These are phyloP conservation scores for Eucalyptus rudis DNA, from an alignment of 345 rosid species.

Conservation along the genomic window DNA sequence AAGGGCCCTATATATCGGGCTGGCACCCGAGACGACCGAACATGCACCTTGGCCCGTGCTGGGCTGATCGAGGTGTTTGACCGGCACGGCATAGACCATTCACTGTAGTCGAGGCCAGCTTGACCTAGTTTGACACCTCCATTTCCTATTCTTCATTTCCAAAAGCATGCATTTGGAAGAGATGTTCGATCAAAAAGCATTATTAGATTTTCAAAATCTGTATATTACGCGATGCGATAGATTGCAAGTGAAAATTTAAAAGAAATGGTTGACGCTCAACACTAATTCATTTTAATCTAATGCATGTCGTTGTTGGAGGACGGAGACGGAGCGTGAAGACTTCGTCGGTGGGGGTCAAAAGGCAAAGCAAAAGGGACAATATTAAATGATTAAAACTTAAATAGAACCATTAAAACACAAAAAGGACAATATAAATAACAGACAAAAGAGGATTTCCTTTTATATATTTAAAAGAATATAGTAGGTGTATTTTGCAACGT, in stretches of 20 bases:
- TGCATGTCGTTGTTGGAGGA: background rate
- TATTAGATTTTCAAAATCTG: background rate
- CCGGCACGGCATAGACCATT: background rate
- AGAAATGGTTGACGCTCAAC: background rate
- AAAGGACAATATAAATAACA: background rate
- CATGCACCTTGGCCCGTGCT: background rate
- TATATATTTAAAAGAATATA: background rate
- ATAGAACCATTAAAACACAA: background rate
- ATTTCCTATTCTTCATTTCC: background rate
- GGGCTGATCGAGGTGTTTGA: background rate
- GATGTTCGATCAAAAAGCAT: background rate
- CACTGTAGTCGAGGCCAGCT: background rate
- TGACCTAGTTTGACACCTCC: background rate
- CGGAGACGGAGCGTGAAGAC: background rate
- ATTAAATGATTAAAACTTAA: background rate
- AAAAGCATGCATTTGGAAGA: background rate
- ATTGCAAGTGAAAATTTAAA: background rate
- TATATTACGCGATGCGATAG: background rate
- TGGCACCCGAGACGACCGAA: background rate
- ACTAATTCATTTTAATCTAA: background rate
- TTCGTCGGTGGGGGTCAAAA: background rate
- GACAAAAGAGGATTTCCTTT: background rate
- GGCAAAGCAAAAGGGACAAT: background rate
- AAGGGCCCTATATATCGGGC: background rate
- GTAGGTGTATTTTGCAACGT: background rate